Evolutionary conservation across 148 eudicot genomes (phyloP), one percentile per base, ranked within the genome.

Genomic region (Euryodendron excelsum): DNA sequence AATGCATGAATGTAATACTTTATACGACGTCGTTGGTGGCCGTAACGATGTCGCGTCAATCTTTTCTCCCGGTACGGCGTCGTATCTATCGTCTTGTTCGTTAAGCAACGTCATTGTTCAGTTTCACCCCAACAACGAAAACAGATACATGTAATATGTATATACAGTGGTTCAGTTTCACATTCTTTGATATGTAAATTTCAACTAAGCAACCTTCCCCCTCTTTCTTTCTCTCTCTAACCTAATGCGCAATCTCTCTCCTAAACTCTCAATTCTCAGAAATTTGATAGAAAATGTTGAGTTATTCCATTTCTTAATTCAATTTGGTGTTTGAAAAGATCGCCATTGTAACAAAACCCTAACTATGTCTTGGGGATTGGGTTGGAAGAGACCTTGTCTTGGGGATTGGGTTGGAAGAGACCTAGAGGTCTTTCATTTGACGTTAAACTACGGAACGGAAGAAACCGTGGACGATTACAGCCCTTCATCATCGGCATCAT

Each of bases 351-450:
- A 6, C 23, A 25, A 63, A 75, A 66, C 72, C 45, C 36, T 52
- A 21, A 52, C 76, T 80, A 95, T 95, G 98, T 95, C 98, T 23
- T 95, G 97, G 97, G 97, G 98, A 48, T 75, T 95, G 70, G 98
- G 91, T 0, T 95, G 98, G 97, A 95, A 93, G 69, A 82, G 97
- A 21, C 82, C 97, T 8, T 86, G 98, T 95, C 98, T 23, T 95
- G 97, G 97, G 97, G 98, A 48, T 75, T 95, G 70, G 98, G 91
- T 0, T 95, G 98, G 97, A 95, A 93, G 69, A 82, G 97, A 21
- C 82, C 97, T 91, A 8, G 98, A 95, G 73, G 72, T 85, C 23
- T 93, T 93, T 84, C 90, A 91, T 78, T 64, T 95, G 60, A 82
- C 92, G 23, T 80, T 95, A 10, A 84, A 82, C 78, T 95, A 87